phyloP scores from a whole-genome alignment of 192 early-diverging fungal genomes.

The Podila minutissima region DNA sequence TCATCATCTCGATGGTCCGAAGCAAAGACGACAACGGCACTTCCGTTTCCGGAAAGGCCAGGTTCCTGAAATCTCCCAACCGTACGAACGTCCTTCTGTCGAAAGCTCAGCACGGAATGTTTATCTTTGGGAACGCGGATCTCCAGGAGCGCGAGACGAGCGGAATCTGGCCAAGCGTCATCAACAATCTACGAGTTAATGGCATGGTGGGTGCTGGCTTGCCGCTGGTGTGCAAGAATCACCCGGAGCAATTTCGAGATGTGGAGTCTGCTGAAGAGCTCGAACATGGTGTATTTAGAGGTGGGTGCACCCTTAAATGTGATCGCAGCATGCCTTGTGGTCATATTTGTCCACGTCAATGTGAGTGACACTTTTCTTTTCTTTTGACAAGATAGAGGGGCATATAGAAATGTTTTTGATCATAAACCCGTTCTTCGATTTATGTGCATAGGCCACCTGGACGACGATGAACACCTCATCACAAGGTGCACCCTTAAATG shows the following conservation, averaged over 20 bases:
- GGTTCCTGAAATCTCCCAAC: slow-evolving; percentile 65
- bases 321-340: slow-evolving; percentile 57
- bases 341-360: too few relatives aligned
- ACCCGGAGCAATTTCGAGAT: slow-evolving; percentile 49
- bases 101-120: slow-evolving; percentile 69
- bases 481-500: too few relatives aligned
- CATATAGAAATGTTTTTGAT: too few relatives aligned
- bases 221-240: slow-evolving; percentile 57
- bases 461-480: too few relatives aligned
- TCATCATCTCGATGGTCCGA: slow-evolving; percentile 55
- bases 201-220: slow-evolving; percentile 51
- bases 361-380: too few relatives aligned
- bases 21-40: slow-evolving; percentile 15
- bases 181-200: slow-evolving; percentile 32
- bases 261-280: slow-evolving; percentile 38
- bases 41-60: slow-evolving; percentile 26
- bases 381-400: too few relatives aligned
- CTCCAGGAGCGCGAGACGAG: slow-evolving; percentile 35
- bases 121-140: slow-evolving; percentile 57
- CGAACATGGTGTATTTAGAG: slow-evolving; percentile 52
- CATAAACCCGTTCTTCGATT: too few relatives aligned
- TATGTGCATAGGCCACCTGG: too few relatives aligned
- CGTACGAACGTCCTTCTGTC: slow-evolving; percentile 67
- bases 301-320: slow-evolving; percentile 60
- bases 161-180: slow-evolving; percentile 54